Conservation (phyloP, 2,329 filamentous ascomycete genomes). For the Cladosporium austrohemisphaericum region DNA sequence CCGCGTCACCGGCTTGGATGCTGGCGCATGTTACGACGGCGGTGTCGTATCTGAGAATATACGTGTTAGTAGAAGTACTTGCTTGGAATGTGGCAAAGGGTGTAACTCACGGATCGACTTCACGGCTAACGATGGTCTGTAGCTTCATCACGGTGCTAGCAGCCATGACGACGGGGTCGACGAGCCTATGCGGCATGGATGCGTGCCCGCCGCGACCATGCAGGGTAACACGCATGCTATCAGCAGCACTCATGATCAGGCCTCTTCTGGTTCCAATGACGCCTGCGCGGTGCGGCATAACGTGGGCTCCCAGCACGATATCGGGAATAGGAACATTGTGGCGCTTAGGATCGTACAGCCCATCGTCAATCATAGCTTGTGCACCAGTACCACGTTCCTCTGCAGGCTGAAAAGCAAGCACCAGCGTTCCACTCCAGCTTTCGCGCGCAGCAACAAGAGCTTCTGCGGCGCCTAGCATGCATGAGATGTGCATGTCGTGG, state of each 20-base stretch:
- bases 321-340: slow-evolving; percentile 53
- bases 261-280: slow-evolving; percentile 42
- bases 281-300: slow-evolving; percentile 45
- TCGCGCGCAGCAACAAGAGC: slow-evolving; percentile 44
- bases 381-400: slow-evolving; percentile 64
- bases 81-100: not conserved
- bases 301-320: slow-evolving; percentile 55
- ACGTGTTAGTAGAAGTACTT: not conserved
- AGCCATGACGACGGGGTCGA: slow-evolving; percentile 59
- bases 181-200: slow-evolving; percentile 51
- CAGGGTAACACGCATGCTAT: slow-evolving; percentile 48
- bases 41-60: slow-evolving; percentile 36
- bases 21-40: slow-evolving; percentile 58
- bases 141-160: slow-evolving; percentile 53
- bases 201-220: slow-evolving; percentile 58
- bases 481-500: slow-evolving; percentile 62
- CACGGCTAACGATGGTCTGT: slow-evolving; percentile 54
- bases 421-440: slow-evolving; percentile 59
- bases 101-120: slow-evolving; percentile 43
- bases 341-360: slow-evolving; percentile 45
- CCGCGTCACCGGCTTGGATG: slow-evolving; percentile 56
- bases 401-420: slow-evolving; percentile 64
- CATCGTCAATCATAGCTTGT: slow-evolving; percentile 59
- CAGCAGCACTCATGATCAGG: slow-evolving; percentile 40
- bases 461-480: slow-evolving; percentile 54